These are phyloP conservation scores for Biscutella laevigata DNA, from an alignment of 441 rosid genomes.

Conservation along the genomic window DNA sequence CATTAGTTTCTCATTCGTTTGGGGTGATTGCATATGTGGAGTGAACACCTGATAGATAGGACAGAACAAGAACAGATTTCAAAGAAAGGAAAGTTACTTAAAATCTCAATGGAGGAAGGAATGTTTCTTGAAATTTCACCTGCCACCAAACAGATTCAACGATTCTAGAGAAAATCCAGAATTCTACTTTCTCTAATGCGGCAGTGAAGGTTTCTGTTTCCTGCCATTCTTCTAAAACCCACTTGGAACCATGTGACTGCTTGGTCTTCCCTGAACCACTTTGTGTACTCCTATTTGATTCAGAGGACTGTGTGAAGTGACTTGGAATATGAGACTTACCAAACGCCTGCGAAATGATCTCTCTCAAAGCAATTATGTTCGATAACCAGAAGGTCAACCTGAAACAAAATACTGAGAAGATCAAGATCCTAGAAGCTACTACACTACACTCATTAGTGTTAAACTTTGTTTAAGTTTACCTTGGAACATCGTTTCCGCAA, in stretches of 20 bases:
- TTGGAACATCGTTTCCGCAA: conserved; percentile 78
- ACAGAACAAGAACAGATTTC: not conserved
- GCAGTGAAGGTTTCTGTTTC: conserved; percentile 58
- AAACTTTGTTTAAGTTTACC: conserved; percentile 31
- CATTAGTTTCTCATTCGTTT: conserved; percentile 37
- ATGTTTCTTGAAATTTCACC: conserved; percentile 32
- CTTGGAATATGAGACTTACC: conserved; percentile 29
- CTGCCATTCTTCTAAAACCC: conserved; percentile 53
- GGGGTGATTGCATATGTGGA: conserved; percentile 66
- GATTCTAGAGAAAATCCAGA: conserved; percentile 77
- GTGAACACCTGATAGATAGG: conserved; percentile 48
- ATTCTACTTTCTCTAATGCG: conserved; percentile 63
- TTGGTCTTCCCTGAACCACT: conserved; percentile 34
- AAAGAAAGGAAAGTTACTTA: not conserved
- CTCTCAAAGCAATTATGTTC: conserved; percentile 63
- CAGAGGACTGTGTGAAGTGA: conserved; percentile 26
- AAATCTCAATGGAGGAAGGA: not conserved
- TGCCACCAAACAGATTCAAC: conserved; percentile 96
- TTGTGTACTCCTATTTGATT: conserved; percentile 36
- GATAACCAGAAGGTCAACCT: conserved; percentile 92
- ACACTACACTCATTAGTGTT: not conserved
- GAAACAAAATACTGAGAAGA: conserved; percentile 12
- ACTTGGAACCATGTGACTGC: conserved; percentile 24
- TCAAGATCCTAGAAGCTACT: not conserved
- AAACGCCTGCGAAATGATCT: conserved; percentile 55